Conservation (phyloP, 768 basidiomycete genomes). For the Amanita muscaria region DNA sequence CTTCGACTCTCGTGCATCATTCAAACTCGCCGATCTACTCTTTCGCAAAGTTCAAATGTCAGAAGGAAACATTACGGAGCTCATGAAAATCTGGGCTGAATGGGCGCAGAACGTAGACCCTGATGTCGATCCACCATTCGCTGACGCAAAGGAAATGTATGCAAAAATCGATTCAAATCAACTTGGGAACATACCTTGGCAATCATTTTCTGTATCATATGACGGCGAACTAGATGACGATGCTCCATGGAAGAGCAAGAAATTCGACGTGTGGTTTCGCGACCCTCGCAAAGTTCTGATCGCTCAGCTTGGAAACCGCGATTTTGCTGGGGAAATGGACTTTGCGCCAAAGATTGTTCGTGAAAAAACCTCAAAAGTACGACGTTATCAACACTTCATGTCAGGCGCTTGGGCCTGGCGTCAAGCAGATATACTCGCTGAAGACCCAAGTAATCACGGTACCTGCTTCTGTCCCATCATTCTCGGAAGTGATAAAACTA, state of each 20-base stretch:
- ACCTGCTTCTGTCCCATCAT: conserved; percentile 24
- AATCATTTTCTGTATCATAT: conserved; percentile 3
- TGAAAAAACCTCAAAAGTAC: conserved; percentile 14
- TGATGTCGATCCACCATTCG: not conserved
- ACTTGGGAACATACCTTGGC: conserved; percentile 25
- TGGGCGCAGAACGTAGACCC: too few species aligned
- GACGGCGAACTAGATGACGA: not conserved
- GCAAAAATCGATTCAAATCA: conserved; percentile 17
- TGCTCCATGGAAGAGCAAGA: conserved; percentile 18
- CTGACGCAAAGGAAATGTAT: not conserved
- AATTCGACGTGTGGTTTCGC: conserved; percentile 21
- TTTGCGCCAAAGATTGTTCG: conserved; percentile 26
- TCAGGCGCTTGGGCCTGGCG: conserved; percentile 33
- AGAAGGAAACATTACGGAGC: too few species aligned
- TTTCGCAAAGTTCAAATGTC: not conserved
- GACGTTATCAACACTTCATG: conserved; percentile 29
- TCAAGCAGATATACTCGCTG: conserved; percentile 23
- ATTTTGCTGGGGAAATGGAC: conserved; percentile 14
- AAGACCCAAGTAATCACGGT: conserved; percentile 17
- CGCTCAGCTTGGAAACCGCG: conserved; percentile 5
- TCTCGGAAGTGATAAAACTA: conserved; percentile 32
- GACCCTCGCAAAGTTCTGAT: conserved; percentile 10
- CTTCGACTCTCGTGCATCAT: not conserved
- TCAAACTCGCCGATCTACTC: not conserved
- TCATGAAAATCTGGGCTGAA: not conserved